Evolutionary conservation across 345 rosid species (phyloP).

Genomic region (Hibiscus tridactylites): DNA sequence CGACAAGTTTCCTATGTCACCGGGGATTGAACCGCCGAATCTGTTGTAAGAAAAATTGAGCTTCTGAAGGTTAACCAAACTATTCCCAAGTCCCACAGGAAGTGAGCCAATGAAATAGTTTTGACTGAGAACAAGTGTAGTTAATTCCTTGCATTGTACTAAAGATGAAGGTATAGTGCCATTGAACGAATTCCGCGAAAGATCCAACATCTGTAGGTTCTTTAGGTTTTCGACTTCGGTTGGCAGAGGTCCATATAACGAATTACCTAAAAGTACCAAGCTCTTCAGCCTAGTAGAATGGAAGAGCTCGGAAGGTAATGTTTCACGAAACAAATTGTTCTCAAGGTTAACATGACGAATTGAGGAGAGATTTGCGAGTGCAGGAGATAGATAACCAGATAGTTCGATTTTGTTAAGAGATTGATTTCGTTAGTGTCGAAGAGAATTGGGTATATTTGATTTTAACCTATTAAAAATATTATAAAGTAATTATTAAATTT

Average conservation of each 20-base stretch:
- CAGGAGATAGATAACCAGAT: conserved; percentile 50
- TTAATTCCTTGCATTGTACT: conserved; percentile 46
- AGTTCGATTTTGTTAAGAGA: too few species aligned
- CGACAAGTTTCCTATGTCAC: conserved; percentile 46
- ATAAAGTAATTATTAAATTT: too few species aligned
- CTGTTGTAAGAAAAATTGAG: conserved; percentile 59
- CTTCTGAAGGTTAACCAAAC: conserved; percentile 32
- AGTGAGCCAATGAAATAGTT: conserved; percentile 57
- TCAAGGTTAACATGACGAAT: conserved; percentile 57
- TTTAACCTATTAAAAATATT: too few species aligned
- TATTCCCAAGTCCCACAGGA: conserved; percentile 34
- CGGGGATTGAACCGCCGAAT: conserved; percentile 47
- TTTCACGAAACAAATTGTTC: conserved; percentile 55
- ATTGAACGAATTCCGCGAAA: conserved; percentile 48
- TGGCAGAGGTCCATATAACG: conserved; percentile 66
- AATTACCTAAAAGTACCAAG: conserved; percentile 63
- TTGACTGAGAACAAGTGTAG: conserved; percentile 42
- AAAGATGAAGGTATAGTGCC: conserved; percentile 43
- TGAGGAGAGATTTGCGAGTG: conserved; percentile 43
- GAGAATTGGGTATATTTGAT: too few species aligned
- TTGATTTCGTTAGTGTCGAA: too few species aligned
- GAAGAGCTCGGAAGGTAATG: conserved; percentile 48
- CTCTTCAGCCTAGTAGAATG: conserved; percentile 47
- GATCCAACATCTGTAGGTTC: conserved; percentile 47
- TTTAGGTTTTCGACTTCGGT: conserved; percentile 43